Base-by-base conservation (phyloP, 192 early-diverging fungal species). In the Coemansia sp. region DNA sequence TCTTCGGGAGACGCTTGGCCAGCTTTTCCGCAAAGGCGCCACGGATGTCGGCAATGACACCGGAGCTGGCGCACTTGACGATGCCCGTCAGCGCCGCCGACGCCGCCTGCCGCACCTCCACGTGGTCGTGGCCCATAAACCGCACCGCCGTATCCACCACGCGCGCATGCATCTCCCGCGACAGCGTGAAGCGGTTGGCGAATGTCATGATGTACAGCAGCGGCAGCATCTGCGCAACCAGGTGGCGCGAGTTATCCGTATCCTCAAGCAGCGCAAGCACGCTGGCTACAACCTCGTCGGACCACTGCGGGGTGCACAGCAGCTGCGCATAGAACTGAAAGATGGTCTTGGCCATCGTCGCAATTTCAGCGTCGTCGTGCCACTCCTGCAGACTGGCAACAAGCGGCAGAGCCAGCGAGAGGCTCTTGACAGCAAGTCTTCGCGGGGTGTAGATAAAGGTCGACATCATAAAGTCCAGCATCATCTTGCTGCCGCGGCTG, bases 191-290 rank as follows among this genome's bases (percentile, higher is more conserved):
- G 58, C 96, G 65, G 73, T 98, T 91, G 41, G 89, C 85, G 69
- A 97, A 98, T 61, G 89, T 95, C 53, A 96, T 87, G 2, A 95
- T 85, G 68, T 96, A 96, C 39, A 98, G 50, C 0, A 93, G 75
- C 11, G 94, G 94, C 18, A 98, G 78, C 16, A 91, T 85, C 70
- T 92, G 90, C 56, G 86, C 85, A 37, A 91, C 85, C 15, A 91
- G 74, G 77, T 97, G 94, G 95, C 97, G 97, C 64, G 54, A 67
- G 40, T 72, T 67, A 0, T 77, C 65, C 40, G 84, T 68, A 42
- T 75, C 74, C 5, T 62, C 68, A 43, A 86, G 67, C 49, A 82
- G 67, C 9, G 68, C 62, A 44, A 84, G 58, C 5, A 83, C 56
- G 39, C 59, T 50, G 44, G 69, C 56, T 6, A 75, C 77, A 13